Base-by-base conservation (phyloP, 495 filamentous ascomycete species). In the Neurospora sublineolata region DNA sequence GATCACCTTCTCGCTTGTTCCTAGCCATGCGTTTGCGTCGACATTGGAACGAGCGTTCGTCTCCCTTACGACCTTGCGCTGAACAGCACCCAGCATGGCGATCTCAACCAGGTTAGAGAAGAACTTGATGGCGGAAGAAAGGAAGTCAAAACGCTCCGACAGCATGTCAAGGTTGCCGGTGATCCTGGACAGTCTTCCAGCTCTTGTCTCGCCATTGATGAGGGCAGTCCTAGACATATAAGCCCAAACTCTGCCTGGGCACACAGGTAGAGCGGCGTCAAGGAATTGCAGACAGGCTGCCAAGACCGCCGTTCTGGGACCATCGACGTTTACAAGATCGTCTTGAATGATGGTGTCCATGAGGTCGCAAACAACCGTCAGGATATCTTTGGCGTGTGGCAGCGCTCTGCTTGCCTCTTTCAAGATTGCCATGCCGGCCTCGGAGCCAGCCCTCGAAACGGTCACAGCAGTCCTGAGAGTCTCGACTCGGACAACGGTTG, bases 181-280 rank as follows among this genome's bases (percentile, higher is more conserved):
- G 73, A 97, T 88, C 38, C 87, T 87, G 33, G 89, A 84, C 72
- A 98, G 85, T 67, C 89, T 86, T 14, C 93, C 91, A 14, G 90
- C 90, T 73, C 88, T 88, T 3, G 91, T 87, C 76, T 91, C 87
- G 37, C 86, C 85, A 41, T 90, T 91, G 67, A 97, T 84, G 33
- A 99, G 85, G 52, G 85, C 85, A 78, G 91, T 96, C 68, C 92
- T 86, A 6, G 90, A 86, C 76, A 99, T 87, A 76, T 94, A 93
- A 4, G 93, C 91, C 94, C 94, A 99, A 3, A 97, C 89, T 71
- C 94, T 83, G 60, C 88, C 89, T 4, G 94, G 94, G 36, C 90
- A 83, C n/a, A 96, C 81, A 7, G 84, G 82, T 4, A 93, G 77
- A 11, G 95, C 80, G 23, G 88, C 88, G 72, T 90, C 84, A 16